Percentiles rank a stretch among this genome's conserved stretches.
These are phyloP conservation scores for Plasmodium reichenowi DNA, from an alignment of 169 alveolate species.

Conservation along the genomic window DNA sequence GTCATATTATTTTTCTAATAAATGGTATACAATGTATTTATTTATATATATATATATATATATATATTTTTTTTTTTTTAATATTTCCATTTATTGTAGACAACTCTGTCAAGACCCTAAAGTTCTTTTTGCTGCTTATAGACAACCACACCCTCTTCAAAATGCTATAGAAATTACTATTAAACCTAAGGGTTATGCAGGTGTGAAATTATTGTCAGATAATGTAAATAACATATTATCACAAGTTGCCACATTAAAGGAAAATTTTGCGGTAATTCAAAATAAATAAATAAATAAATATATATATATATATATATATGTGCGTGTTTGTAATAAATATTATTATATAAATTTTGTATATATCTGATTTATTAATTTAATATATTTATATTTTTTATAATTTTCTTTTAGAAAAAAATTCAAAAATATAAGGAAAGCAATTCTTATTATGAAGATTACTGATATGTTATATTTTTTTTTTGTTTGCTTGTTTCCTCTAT, in stretches of 20 bases:
- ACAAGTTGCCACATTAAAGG: constrained; percentile 44
- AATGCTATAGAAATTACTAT: constrained; percentile 61
- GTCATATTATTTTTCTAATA: background rate
- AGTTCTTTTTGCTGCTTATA: constrained; percentile 70
- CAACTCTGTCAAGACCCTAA: constrained; percentile 75
- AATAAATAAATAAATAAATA: constrained; percentile 25
- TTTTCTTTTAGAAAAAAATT: constrained; percentile 32
- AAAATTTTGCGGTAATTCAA: constrained; percentile 36
- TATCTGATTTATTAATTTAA: too few relatives aligned
- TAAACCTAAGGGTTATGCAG: constrained; percentile 73
- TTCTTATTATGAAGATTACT: constrained; percentile 34
- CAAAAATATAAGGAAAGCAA: constrained; percentile 55
- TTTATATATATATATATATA: background rate
- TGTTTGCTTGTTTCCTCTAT: too few relatives aligned
- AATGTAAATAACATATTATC: constrained; percentile 20
- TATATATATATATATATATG: background rate
- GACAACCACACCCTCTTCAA: constrained; percentile 75
- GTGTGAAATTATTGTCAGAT: constrained; percentile 72
- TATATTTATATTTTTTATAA: constrained; percentile 9
- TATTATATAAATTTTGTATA: too few relatives aligned
- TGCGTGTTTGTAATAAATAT: background rate
- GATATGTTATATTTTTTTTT: background rate
- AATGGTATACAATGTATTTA: too few relatives aligned
- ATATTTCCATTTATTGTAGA: constrained; percentile 13
- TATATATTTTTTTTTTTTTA: background rate